Evolutionary conservation across 371 early-diverging fungal species (phyloP).

Genomic region (Mortierella sp.): DNA sequence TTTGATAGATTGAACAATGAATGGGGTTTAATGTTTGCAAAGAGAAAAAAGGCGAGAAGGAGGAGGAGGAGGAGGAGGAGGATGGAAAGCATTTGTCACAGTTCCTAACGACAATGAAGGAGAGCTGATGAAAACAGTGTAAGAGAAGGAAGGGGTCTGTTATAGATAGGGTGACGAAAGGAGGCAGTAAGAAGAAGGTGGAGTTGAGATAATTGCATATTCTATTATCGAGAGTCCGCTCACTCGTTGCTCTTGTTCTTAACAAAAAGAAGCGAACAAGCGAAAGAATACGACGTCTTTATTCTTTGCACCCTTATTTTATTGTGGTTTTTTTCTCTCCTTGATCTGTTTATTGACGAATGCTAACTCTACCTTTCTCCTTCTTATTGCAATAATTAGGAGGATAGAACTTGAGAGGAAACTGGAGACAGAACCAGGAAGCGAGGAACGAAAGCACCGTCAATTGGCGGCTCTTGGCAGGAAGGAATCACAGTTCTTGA

Average conservation of each 20-base stretch:
- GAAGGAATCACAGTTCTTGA: slow-evolving; percentile 94
- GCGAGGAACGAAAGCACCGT: slow-evolving; percentile 90
- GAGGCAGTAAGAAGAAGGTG: background rate
- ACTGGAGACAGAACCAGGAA: slow-evolving; percentile 81
- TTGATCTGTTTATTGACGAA: background rate
- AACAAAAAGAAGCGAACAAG: background rate
- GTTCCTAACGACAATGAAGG: slow-evolving; percentile 9
- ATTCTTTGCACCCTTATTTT: background rate
- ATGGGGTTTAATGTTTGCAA: background rate
- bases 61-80: background rate
- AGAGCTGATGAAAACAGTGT: background rate
- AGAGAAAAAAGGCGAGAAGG: background rate
- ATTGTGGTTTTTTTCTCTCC: background rate
- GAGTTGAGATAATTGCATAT: background rate
- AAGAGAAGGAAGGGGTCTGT: background rate
- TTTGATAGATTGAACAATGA: background rate
- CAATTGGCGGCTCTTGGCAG: slow-evolving; percentile 85
- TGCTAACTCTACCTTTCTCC: too few relatives aligned
- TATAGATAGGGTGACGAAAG: background rate
- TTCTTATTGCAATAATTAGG: slow-evolving; percentile 56
- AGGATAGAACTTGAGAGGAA: slow-evolving; percentile 86
- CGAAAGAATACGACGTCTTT: background rate
- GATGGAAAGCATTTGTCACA: background rate
- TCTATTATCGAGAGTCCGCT: background rate
- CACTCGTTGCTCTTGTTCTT: background rate